Evolutionary conservation across 139 green algal genomes (phyloP).

Genomic region (Zygnema circumcarinatum): DNA sequence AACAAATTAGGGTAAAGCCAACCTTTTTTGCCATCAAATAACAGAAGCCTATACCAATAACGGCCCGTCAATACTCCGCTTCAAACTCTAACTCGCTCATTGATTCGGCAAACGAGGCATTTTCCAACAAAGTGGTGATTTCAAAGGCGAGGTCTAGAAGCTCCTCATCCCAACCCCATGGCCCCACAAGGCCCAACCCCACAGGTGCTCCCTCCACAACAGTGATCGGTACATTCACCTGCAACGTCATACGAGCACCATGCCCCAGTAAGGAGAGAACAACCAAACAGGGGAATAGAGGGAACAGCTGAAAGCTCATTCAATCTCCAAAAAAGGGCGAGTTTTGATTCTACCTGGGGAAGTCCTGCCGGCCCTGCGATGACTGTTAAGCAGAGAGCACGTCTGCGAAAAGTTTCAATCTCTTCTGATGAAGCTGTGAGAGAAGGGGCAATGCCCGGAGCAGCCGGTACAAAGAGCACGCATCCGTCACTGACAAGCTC

Average conservation of each 20-base stretch:
- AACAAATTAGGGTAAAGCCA: too few relatives aligned
- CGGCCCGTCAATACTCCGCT: too few relatives aligned
- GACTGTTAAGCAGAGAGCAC: constrained; percentile 76
- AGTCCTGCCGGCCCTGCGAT: constrained; percentile 81
- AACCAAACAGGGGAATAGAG: not conserved
- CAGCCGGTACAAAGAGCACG: constrained; percentile 77
- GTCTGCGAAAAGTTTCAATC: constrained; percentile 72
- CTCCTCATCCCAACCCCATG: constrained; percentile 76
- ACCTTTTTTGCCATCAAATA: constrained; percentile 72
- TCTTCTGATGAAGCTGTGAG: constrained; percentile 51
- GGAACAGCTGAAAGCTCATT: not conserved
- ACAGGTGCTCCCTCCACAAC: constrained; percentile 77
- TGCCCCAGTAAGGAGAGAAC: not conserved
- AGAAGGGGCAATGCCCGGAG: constrained; percentile 77
- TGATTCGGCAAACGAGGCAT: too few relatives aligned
- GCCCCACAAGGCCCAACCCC: constrained; percentile 80
- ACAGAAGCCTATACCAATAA: not conserved
- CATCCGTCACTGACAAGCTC: constrained; percentile 70
- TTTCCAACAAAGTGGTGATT: constrained; percentile 59
- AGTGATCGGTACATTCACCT: constrained; percentile 77
- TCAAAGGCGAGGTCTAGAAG: constrained; percentile 74
- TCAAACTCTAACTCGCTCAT: too few relatives aligned
- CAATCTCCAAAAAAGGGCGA: not conserved
- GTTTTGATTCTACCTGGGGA: constrained; percentile 75
- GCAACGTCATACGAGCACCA: constrained; percentile 2